These are phyloP conservation scores for Podospora anserina DNA, from an alignment of 495 filamentous ascomycete species.

Conservation along the genomic window DNA sequence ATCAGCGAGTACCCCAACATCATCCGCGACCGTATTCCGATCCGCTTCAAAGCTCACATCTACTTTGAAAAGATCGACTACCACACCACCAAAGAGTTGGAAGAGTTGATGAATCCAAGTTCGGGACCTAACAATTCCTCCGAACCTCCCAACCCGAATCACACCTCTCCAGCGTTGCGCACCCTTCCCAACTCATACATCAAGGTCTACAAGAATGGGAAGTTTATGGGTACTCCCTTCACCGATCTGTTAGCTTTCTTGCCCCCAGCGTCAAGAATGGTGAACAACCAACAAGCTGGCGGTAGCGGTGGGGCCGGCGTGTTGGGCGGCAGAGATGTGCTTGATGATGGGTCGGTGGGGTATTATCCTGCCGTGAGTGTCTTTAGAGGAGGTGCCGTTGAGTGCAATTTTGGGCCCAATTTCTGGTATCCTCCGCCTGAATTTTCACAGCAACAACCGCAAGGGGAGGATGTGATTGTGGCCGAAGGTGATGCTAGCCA, in stretches of 20 bases:
- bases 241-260: conserved; percentile 87
- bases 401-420: conserved; percentile 84
- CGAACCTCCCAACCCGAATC: conserved; percentile 63
- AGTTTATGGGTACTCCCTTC: conserved; percentile 80
- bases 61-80: conserved; percentile 97
- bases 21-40: conserved; percentile 89
- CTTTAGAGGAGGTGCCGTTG: conserved; percentile 84
- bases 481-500: conserved; percentile 31
- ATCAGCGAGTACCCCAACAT: conserved; percentile 58
- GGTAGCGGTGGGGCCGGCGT: conserved; percentile 24
- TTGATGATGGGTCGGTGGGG: conserved; percentile 90
- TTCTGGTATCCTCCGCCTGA: conserved; percentile 84
- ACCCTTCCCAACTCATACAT: conserved; percentile 84
- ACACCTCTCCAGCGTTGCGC: conserved; percentile 66
- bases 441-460: conserved; percentile 30
- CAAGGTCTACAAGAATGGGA: conserved; percentile 88
- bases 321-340: conserved; percentile 57
- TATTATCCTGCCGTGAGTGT: conserved; percentile 94
- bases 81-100: conserved; percentile 80
- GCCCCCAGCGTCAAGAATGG: conserved; percentile 80
- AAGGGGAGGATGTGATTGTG: conserved; percentile 49
- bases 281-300: conserved; percentile 56
- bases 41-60: conserved; percentile 85
- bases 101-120: conserved; percentile 76
- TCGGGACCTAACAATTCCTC: conserved; percentile 37